Percentiles rank a stretch among this genome's conserved stretches.
phyloP scores from a whole-genome alignment of 331 rosid species.

The Quercus lobata region DNA sequence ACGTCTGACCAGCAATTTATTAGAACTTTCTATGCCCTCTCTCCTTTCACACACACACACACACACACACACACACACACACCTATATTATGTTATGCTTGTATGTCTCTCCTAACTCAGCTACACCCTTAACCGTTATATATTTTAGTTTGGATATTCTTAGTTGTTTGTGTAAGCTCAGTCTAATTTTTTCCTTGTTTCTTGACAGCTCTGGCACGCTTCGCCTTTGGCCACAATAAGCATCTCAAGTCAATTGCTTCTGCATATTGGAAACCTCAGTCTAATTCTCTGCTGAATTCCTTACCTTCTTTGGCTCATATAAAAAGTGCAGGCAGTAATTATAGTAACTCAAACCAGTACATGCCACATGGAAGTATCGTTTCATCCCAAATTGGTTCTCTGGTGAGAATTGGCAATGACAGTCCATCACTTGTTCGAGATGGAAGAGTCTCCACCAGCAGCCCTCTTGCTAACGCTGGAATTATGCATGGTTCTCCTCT shows the following conservation, averaged over 20 bases:
- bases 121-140: neutral
- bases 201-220: constrained; percentile 77
- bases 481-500: constrained; percentile 94
- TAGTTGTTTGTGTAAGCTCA: neutral
- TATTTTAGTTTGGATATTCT: neutral
- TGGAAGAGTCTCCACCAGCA: constrained; percentile 79
- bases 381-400: constrained; percentile 85
- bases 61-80: too few relatives aligned
- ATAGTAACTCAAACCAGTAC: constrained; percentile 47
- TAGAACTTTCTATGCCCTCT: neutral
- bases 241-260: constrained; percentile 93
- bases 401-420: constrained; percentile 72
- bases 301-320: constrained; percentile 76
- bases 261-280: constrained; percentile 88
- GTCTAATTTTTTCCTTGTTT: neutral
- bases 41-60: neutral
- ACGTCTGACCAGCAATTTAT: neutral
- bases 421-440: constrained; percentile 61
- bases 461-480: constrained; percentile 82
- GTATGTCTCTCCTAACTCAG: neutral
- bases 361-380: constrained; percentile 56
- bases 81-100: neutral
- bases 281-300: constrained; percentile 70
- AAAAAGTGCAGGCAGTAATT: constrained; percentile 48
- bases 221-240: constrained; percentile 96